These are phyloP conservation scores for Delitschia confertaspora DNA, from an alignment of 495 filamentous ascomycete species.

Conservation along the genomic window DNA sequence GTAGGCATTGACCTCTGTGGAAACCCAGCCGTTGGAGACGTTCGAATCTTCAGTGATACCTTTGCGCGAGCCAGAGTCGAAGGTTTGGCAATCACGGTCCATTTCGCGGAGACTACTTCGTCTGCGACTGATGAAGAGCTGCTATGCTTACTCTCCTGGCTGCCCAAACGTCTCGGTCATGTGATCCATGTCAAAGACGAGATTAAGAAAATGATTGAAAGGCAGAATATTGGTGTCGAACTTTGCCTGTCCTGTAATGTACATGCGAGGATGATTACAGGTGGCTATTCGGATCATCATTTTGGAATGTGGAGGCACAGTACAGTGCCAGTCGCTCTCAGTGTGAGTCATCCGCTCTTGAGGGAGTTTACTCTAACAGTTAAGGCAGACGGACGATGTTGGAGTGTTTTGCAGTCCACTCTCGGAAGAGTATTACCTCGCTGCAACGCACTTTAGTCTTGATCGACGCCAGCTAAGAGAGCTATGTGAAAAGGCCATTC, in stretches of 20 bases:
- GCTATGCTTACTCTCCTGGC: constrained; percentile 49
- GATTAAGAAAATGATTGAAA: constrained; percentile 47
- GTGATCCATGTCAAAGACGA: constrained; percentile 61
- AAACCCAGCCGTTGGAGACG: constrained; percentile 55
- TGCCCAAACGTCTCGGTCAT: constrained; percentile 67
- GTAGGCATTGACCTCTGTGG: constrained; percentile 78
- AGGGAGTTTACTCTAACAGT: neutral
- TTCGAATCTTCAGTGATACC: constrained; percentile 46
- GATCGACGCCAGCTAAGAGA: constrained; percentile 44
- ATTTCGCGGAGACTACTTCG: constrained; percentile 62
- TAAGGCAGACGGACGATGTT: constrained; percentile 75
- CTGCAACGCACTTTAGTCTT: constrained; percentile 61
- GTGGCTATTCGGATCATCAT: constrained; percentile 62
- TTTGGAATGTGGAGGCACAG: constrained; percentile 55
- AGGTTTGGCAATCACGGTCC: constrained; percentile 58
- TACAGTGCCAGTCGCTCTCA: constrained; percentile 47
- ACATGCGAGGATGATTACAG: constrained; percentile 60
- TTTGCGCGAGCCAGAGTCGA: constrained; percentile 47
- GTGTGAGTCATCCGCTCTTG: constrained; percentile 41
- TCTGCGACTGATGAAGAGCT: constrained; percentile 52
- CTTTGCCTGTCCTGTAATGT: constrained; percentile 78
- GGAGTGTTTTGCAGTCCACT: constrained; percentile 71
- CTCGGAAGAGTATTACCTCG: constrained; percentile 72
- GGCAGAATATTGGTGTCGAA: constrained; percentile 54
- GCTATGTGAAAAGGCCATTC: constrained; percentile 44